A percentile compares a stretch with the other conserved stretches of the same genome.
Evolutionary conservation across 1,284 basidiomycete species (phyloP).

Genomic region (Moesziomyces sp.): DNA sequence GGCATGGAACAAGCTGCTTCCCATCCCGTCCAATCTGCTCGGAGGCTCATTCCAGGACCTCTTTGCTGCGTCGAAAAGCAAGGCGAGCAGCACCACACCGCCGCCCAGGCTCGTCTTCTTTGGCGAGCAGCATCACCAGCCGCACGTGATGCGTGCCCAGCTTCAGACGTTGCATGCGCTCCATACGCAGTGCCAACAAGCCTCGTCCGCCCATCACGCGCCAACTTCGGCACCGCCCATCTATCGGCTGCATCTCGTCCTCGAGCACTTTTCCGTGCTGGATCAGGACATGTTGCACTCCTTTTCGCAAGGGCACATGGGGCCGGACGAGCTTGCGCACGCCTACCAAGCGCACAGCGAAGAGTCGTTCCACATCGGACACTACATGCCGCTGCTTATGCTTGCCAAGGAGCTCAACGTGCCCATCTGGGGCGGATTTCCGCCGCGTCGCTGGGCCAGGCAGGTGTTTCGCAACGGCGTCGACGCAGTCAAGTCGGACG

Average conservation of each 20-base stretch:
- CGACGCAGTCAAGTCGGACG: constrained; percentile 26
- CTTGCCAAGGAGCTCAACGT: constrained; percentile 51
- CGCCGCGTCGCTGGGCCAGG: constrained; percentile 52
- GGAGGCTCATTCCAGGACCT: constrained; percentile 24
- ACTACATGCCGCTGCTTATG: constrained; percentile 55
- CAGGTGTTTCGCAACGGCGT: constrained; percentile 43
- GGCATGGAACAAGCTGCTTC: constrained; percentile 39
- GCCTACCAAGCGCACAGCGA: constrained; percentile 31
- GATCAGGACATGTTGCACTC: constrained; percentile 52
- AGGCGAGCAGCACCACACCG: neutral
- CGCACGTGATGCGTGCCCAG: constrained; percentile 50
- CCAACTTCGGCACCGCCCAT: constrained; percentile 6
- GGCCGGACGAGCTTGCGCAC: constrained; percentile 23
- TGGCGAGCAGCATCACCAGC: constrained; percentile 62
- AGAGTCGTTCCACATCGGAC: constrained; percentile 49
- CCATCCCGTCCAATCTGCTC: constrained; percentile 28
- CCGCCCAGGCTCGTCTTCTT: constrained; percentile 51
- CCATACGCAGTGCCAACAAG: constrained; percentile 22
- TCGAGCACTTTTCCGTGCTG: constrained; percentile 55
- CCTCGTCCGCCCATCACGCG: neutral
- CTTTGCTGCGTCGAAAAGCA: constrained; percentile 3
- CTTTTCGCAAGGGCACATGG: constrained; percentile 21
- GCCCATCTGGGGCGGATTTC: constrained; percentile 59
- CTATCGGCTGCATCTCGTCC: constrained; percentile 47
- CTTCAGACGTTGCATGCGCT: constrained; percentile 46